Base-by-base conservation (phyloP, 148 eudicot species). In the Fagopyrum homotropicum region DNA sequence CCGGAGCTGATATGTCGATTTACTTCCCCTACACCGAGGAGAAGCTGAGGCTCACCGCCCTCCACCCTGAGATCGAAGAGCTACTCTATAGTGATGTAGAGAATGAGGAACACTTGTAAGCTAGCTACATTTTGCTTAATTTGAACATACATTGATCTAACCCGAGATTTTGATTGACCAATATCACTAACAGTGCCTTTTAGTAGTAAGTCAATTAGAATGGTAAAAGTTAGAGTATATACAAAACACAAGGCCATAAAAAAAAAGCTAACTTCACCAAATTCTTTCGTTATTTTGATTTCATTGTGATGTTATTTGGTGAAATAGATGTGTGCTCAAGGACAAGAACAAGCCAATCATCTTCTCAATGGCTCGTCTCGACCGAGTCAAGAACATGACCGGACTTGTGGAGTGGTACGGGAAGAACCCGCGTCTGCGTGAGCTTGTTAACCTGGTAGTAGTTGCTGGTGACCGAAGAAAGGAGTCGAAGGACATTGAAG, bases 381-480 rank as follows among this genome's bases (percentile, higher is more conserved):
- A 95, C 80, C 84, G 88, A 7, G 99, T 92, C 61, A 95, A 95
- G 86, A 95, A 95, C 85, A 82, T 95, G 76, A 92, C 99, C 0
- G 97, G 97, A 4, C 91, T 95, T 14, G 99, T 95, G 1, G 99
- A 95, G 69, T 83, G 88, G 91, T 95, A 95, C 22, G 99, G 92
- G 30, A 95, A 92, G 86, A 89, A 81, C 73, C 79, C 86, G 4
- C 79, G 72, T 26, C 92, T 95, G 3, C 74, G 99, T 57, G 97
- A 92, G 77, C 80, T 95, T 60, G 93, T 85, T 2, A 95, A 95
- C 87, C 99, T 95, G 16, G 97, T 95, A n/a, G 97, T 95, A 12
- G 99, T 95, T 4, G 99, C 96, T 5, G 97, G 99, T 75, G 97
- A 95, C 85, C 72, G 97, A 11, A 85, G 98, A 77, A 95, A 92